Evolutionary conservation across 306 rosid species (phyloP).

Genomic region (Quercus variabilis): DNA sequence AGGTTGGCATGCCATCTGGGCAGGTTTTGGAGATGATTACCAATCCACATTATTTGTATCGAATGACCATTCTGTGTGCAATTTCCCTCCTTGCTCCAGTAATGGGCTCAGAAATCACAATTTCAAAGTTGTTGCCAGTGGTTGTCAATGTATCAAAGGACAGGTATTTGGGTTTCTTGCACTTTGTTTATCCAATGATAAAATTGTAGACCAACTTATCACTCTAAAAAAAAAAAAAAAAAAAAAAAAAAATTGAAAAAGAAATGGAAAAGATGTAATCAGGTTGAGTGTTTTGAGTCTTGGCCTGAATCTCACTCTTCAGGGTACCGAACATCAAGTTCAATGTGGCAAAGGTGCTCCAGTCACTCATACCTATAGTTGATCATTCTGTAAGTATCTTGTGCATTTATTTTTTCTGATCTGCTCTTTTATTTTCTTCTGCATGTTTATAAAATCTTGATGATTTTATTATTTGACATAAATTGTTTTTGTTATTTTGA

Average conservation of each 20-base stretch:
- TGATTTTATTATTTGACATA: neutral
- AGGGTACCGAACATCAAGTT: slow-evolving; percentile 97
- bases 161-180: slow-evolving; percentile 45
- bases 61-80: slow-evolving; percentile 90
- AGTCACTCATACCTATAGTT: slow-evolving; percentile 82
- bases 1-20: slow-evolving; percentile 6
- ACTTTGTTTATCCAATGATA: neutral
- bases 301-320: slow-evolving; percentile 21
- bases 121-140: slow-evolving; percentile 74
- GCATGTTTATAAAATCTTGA: too few species aligned
- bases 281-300: slow-evolving; percentile 24
- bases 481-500: neutral
- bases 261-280: slow-evolving; percentile 1
- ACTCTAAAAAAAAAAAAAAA: too few species aligned
- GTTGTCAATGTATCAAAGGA: slow-evolving; percentile 74
- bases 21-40: slow-evolving; percentile 91
- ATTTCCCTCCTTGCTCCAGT: slow-evolving; percentile 91
- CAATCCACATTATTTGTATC: slow-evolving; percentile 89
- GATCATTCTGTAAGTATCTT: slow-evolving; percentile 80
- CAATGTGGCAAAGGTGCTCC: slow-evolving; percentile 89
- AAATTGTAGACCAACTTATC: too few species aligned
- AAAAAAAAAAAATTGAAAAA: too few species aligned
- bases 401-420: neutral
- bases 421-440: neutral
- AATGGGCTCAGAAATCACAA: slow-evolving; percentile 84